These are phyloP conservation scores for Ophiocordyceps australis DNA, from an alignment of 2,329 filamentous ascomycete genomes.

Conservation along the genomic window DNA sequence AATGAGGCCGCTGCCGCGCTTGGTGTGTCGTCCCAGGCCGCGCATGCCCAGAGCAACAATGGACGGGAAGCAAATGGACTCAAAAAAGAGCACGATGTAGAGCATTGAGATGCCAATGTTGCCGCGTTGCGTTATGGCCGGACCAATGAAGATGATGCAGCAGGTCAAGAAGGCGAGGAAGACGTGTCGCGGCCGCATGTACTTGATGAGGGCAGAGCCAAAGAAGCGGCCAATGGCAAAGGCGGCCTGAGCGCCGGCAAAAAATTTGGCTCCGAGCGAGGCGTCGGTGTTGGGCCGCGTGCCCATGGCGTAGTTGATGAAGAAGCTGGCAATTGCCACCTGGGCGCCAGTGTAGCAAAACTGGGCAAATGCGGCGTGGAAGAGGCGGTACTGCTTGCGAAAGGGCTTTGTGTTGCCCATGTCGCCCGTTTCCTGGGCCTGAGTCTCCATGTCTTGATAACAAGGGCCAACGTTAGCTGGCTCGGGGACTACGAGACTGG, in stretches of 20 bases:
- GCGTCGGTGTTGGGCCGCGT: slow-evolving; percentile 32
- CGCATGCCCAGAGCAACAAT: slow-evolving; percentile 64
- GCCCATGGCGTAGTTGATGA: slow-evolving; percentile 56
- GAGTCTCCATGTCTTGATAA: slow-evolving; percentile 46
- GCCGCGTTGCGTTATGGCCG: slow-evolving; percentile 26
- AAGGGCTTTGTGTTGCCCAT: slow-evolving; percentile 42
- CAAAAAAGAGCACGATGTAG: slow-evolving; percentile 59
- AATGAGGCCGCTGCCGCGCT: slow-evolving; percentile 53
- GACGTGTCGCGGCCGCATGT: slow-evolving; percentile 44
- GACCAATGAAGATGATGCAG: slow-evolving; percentile 43
- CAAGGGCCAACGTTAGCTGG: too few relatives aligned
- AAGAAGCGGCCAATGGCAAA: slow-evolving; percentile 58
- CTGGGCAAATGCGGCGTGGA: slow-evolving; percentile 58
- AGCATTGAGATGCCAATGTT: slow-evolving; percentile 39
- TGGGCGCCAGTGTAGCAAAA: slow-evolving; percentile 68
- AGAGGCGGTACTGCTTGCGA: slow-evolving; percentile 53
- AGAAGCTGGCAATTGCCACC: slow-evolving; percentile 45
- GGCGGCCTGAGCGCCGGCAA: slow-evolving; percentile 55
- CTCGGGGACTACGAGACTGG: too few relatives aligned
- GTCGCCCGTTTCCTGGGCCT: slow-evolving; percentile 34
- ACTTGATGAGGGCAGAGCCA: slow-evolving; percentile 50
- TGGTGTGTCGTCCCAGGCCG: slow-evolving; percentile 58
- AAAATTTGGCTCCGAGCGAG: slow-evolving; percentile 41
- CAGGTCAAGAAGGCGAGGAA: slow-evolving; percentile 47
- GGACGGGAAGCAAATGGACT: slow-evolving; percentile 65